Percentiles rank a stretch among this genome's conserved stretches.
Evolutionary conservation across 2,329 filamentous ascomycete genomes (phyloP).

Genomic region (Hymenoscyphus repandus): DNA sequence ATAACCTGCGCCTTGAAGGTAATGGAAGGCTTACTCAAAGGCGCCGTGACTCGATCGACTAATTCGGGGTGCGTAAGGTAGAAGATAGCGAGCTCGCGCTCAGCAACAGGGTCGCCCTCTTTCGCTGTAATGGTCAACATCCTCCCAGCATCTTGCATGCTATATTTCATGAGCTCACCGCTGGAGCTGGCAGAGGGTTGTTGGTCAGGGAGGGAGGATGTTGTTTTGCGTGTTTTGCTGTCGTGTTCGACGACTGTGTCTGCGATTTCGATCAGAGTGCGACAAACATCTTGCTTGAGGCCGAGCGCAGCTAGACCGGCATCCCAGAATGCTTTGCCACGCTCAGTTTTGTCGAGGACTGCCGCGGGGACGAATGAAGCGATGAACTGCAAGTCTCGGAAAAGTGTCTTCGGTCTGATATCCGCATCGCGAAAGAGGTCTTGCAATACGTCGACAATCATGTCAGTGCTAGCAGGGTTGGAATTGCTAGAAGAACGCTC

Average conservation of each 20-base stretch:
- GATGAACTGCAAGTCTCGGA: slow-evolving; percentile 75
- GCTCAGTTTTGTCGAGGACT: slow-evolving; percentile 56
- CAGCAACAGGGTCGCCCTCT: slow-evolving; percentile 81
- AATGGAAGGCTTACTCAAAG: slow-evolving; percentile 76
- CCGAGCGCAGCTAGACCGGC: slow-evolving; percentile 82
- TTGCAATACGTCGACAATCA: slow-evolving; percentile 61
- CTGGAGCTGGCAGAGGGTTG: slow-evolving; percentile 31
- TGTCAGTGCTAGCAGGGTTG: slow-evolving; percentile 35
- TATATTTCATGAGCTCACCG: slow-evolving; percentile 52
- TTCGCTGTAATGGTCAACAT: slow-evolving; percentile 94
- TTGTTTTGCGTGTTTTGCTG: slow-evolving; percentile 53
- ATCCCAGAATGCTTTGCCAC: slow-evolving; percentile 74
- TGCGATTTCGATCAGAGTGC: slow-evolving; percentile 61
- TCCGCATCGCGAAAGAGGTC: slow-evolving; percentile 61
- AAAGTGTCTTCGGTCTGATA: slow-evolving; percentile 73
- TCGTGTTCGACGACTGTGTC: slow-evolving; percentile 65
- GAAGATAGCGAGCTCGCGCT: slow-evolving; percentile 88
- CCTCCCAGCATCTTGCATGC: slow-evolving; percentile 72
- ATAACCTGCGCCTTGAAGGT: slow-evolving; percentile 87
- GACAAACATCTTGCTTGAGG: slow-evolving; percentile 76
- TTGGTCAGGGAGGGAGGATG: slow-evolving; percentile 11
- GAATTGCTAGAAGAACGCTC: slow-evolving; percentile 68
- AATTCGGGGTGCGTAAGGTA: slow-evolving; percentile 90
- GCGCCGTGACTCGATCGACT: slow-evolving; percentile 72
- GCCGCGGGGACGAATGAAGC: slow-evolving; percentile 58